Base-by-base conservation (phyloP, 1,284 basidiomycete genomes). In the Ceratobasidium sp. region DNA sequence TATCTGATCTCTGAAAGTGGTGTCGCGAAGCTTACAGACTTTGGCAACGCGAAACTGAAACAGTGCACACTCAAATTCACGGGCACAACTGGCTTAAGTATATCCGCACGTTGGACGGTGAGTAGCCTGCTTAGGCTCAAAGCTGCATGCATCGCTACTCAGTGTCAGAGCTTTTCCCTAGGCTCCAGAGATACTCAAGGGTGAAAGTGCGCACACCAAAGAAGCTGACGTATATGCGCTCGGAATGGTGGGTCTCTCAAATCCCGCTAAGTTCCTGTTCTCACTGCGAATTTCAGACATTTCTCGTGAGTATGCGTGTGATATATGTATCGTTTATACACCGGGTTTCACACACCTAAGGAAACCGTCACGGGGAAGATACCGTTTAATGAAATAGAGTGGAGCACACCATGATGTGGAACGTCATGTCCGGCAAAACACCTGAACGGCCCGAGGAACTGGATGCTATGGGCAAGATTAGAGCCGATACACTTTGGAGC, bases 211-310 rank as follows among this genome's bases (percentile, higher is more conserved):
- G 4, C 33, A 33, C 33, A 52, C 42, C 28, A 6, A 28, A 10
- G 48, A 28, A 28, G 17, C n/a, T 28, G 65, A 67, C 44, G 42
- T 67, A 52, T 67, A 67, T 50, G 44, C 65, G 4, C 20, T 50
- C 2, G 65, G 42, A 48, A 67, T 67, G 65, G 65, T 67, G 50
- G 20, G 62, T 2, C 12, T 12, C 12, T 23, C 28, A 13, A 33
- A 33, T 33, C 33, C 33, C 33, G 33, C 4, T 33, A 4, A 33
- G 33, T 33, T 33, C 33, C 4, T 33, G 33, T 33, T 33, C 33
- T 26, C 12, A 26, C 23, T 26, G 15, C 23, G 26, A 20, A 13
- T 23, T 59, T 33, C 26, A 23, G 12, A 33, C 28, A 26, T 33
- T 33, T 15, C 12, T 13, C 26, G 28, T 20, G 13, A 13, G 13